phyloP scores from a whole-genome alignment of 148 eudicot species.

The Nyssa sinensis region DNA sequence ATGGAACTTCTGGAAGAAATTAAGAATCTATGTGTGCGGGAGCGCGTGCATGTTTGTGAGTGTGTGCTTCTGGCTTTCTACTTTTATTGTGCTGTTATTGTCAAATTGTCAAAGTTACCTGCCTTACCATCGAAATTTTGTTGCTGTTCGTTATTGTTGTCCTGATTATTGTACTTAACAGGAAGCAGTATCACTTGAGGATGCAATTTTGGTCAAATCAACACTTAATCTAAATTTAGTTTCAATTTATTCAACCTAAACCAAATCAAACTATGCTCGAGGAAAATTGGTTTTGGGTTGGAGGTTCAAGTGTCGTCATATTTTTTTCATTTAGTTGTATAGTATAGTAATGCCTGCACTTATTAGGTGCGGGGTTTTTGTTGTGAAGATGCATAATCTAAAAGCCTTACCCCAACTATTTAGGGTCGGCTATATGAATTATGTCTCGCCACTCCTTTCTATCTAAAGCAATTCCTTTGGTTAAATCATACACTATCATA shows the following conservation, averaged over 20 bases:
- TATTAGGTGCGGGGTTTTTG: background rate
- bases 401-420: no score
- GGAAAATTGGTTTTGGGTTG: background rate
- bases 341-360: background rate
- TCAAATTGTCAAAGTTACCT: background rate
- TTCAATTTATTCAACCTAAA: no score
- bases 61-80: background rate
- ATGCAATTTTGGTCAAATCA: background rate
- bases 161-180: background rate
- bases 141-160: background rate
- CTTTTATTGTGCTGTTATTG: background rate
- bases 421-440: no score
- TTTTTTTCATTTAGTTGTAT: no score
- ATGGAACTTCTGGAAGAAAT: background rate
- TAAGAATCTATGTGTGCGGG: background rate
- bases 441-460: no score
- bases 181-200: background rate
- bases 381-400: background rate
- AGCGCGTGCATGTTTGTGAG: background rate
- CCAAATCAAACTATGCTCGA: no score
- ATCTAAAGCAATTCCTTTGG: no score
- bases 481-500: no score
- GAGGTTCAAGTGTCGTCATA: background rate
- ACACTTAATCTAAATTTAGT: background rate
- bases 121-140: background rate